Evolutionary conservation across 208 protist species (phyloP), one percentile per base, ranked within the genome.

Genomic region (Cochliopodium minus): DNA sequence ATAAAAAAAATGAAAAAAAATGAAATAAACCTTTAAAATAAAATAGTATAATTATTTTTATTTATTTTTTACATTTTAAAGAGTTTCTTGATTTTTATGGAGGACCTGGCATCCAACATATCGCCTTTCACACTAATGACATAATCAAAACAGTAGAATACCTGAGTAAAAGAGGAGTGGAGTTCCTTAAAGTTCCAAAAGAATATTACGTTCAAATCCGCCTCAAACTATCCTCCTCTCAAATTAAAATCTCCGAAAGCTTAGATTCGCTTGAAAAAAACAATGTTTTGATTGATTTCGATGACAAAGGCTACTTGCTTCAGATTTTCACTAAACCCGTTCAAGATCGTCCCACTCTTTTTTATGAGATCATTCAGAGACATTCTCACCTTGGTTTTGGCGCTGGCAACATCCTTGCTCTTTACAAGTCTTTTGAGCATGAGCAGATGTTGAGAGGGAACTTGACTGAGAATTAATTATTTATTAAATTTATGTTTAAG

Each of bases 11-110:
- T n/a, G n/a, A n/a, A n/a, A n/a, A n/a, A n/a, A n/a, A n/a, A n/a
- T n/a, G n/a, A n/a, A n/a, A n/a, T n/a, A n/a, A n/a, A n/a, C n/a
- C n/a, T n/a, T n/a, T n/a, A n/a, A n/a, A n/a, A n/a, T n/a, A n/a
- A n/a, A n/a, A n/a, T n/a, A n/a, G n/a, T n/a, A n/a, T n/a, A n/a
- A n/a, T n/a, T n/a, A n/a, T n/a, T n/a, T n/a, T n/a, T n/a, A n/a
- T n/a, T n/a, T n/a, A n/a, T n/a, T n/a, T n/a, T n/a, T n/a, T n/a
- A n/a, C n/a, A n/a, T n/a, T n/a, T n/a, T n/a, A n/a, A n/a, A 39
- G 54, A 59, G 17, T 59, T 59, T 59, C 28, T 59, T 9, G 54
- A 59, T 40, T 59, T 22, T 51, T 17, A 52, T 40, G 33, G 13
- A n/a, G 54, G 36, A 40, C 32, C 54, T 9, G 54, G 54, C n/a